These are phyloP conservation scores for Elasticomyces elasticus DNA, from an alignment of 495 filamentous ascomycete species.

Conservation along the genomic window DNA sequence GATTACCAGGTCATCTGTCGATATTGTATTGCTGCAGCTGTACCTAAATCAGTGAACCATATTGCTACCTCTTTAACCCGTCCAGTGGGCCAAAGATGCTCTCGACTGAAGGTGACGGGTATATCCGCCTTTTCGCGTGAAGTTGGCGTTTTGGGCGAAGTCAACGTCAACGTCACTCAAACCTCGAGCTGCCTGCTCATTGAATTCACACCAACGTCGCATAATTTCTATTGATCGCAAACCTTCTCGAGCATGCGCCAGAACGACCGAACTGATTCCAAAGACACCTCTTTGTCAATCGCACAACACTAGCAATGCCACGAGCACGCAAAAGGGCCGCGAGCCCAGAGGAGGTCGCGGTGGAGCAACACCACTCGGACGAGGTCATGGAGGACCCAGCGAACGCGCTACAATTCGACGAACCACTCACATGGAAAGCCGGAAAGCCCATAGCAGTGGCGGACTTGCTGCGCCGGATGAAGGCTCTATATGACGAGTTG, in stretches of 20 bases:
- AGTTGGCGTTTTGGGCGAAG: neutral
- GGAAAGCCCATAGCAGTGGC: conserved; percentile 77
- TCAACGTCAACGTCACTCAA: neutral
- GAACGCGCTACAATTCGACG: conserved; percentile 57
- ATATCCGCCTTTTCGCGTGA: neutral
- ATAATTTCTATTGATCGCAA: too few species aligned
- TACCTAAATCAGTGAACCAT: too few species aligned
- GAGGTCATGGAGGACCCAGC: conserved; percentile 4
- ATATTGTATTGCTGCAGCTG: too few species aligned
- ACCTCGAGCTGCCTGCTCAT: neutral
- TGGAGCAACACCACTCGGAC: conserved; percentile 24
- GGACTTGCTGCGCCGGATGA: conserved; percentile 71
- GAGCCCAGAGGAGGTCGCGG: conserved; percentile 5
- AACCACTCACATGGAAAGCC: conserved; percentile 82
- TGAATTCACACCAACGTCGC: neutral
- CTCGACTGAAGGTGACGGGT: too few species aligned
- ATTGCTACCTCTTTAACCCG: too few species aligned
- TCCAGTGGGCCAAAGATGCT: neutral
- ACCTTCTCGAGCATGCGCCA: neutral
- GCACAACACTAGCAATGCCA: conserved; percentile 2
- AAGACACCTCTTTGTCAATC: neutral
- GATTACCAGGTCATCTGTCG: too few species aligned
- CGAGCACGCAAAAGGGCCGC: conserved; percentile 12
- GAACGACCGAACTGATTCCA: too few species aligned
- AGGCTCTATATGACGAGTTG: conserved; percentile 73